phyloP scores from a whole-genome alignment of 2,329 filamentous ascomycete species.

The Gyromitra esculenta region DNA sequence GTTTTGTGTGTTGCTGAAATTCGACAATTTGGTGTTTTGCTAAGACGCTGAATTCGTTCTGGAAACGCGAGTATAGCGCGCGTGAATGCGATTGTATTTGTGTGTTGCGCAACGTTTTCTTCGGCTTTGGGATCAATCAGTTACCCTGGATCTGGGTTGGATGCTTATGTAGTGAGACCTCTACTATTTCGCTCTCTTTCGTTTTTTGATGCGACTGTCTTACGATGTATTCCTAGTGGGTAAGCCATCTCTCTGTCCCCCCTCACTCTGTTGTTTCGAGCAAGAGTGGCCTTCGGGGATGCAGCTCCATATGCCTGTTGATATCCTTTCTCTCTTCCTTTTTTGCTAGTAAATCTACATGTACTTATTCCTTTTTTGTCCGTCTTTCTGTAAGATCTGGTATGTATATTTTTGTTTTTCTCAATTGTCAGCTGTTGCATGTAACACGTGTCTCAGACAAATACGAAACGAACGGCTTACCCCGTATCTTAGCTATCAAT shows the following conservation, averaged over 20 bases:
- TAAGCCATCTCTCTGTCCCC: not conserved
- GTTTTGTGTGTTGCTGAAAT: too few species aligned
- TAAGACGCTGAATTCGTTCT: too few species aligned
- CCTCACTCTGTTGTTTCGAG: not conserved
- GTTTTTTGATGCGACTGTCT: not conserved
- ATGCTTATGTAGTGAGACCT: not conserved
- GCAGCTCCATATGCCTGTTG: not conserved
- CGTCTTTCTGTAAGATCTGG: not conserved
- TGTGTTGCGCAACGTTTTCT: not conserved
- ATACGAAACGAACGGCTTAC: not conserved
- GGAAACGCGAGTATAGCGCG: not conserved
- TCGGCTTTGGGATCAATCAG: not conserved
- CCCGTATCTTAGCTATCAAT: not conserved
- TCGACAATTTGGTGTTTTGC: too few species aligned
- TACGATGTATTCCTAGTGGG: not conserved
- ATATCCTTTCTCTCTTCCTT: not conserved
- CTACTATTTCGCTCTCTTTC: not conserved
- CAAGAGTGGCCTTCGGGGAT: not conserved
- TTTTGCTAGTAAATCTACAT: not conserved
- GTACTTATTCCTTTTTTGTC: not conserved
- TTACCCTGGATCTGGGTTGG: not conserved
- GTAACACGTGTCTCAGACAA: not conserved
- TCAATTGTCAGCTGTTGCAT: not conserved
- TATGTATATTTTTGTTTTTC: not conserved
- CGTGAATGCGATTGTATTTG: constrained; percentile 5